phyloP scores from a whole-genome alignment of 306 rosid species.

The Alnus glutinosa region DNA sequence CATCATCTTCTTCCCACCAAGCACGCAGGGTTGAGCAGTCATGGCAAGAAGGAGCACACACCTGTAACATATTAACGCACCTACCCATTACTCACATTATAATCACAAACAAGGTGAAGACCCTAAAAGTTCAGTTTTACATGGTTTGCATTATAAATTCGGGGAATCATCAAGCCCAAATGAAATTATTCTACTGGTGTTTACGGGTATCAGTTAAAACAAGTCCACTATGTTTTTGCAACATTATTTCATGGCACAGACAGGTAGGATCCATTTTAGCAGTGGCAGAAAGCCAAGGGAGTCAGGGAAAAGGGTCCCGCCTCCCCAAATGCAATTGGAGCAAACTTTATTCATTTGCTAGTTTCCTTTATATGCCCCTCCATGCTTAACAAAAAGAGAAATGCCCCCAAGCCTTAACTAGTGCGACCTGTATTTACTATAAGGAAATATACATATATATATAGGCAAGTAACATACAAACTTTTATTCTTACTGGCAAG shows the following conservation, averaged over 20 bases:
- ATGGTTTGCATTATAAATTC: not conserved
- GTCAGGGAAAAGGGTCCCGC: too few relatives aligned
- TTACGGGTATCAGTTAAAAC: not conserved
- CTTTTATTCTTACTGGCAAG: too few relatives aligned
- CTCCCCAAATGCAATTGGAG: too few relatives aligned
- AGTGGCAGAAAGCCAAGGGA: too few relatives aligned
- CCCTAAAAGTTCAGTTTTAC: not conserved
- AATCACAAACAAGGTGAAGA: not conserved
- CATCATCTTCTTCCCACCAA: constrained; percentile 99
- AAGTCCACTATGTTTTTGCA: not conserved
- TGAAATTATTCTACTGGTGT: not conserved
- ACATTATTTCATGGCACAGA: not conserved
- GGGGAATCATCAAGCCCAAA: not conserved
- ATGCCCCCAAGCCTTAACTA: too few relatives aligned
- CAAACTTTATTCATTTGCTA: too few relatives aligned
- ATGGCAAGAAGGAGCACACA: constrained; percentile 97
- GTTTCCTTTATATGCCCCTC: too few relatives aligned
- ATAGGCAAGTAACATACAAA: too few relatives aligned
- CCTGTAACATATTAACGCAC: constrained; percentile 47
- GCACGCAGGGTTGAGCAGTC: constrained; percentile 96
- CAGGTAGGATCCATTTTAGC: not conserved
- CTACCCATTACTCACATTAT: constrained; percentile 21
- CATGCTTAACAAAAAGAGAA: too few relatives aligned
- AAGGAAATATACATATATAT: too few relatives aligned
- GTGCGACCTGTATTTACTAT: too few relatives aligned